phyloP scores from a whole-genome alignment of 179 eudicot genomes.

The Camellia oleifera region DNA sequence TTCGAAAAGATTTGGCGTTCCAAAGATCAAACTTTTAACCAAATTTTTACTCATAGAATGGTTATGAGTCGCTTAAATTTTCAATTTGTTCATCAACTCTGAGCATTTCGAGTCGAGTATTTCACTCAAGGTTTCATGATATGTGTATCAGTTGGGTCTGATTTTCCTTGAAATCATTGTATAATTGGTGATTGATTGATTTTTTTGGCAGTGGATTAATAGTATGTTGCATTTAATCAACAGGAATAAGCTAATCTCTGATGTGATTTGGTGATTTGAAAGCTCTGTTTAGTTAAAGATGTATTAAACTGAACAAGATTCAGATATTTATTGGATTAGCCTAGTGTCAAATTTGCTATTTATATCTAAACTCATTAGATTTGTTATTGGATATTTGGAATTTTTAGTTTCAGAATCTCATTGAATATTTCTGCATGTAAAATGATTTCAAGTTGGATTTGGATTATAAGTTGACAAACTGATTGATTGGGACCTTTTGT shows the following conservation, averaged over 20 bases:
- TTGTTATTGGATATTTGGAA: background rate
- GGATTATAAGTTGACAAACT: background rate
- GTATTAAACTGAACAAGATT: background rate
- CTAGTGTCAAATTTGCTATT: background rate
- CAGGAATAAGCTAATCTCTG: background rate
- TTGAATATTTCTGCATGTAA: background rate
- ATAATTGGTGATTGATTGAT: conserved; percentile 3
- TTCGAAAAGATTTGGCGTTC: too few relatives aligned
- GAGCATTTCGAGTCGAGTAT: background rate
- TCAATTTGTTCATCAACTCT: background rate
- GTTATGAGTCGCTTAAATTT: background rate
- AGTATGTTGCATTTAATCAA: background rate
- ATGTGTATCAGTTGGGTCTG: background rate
- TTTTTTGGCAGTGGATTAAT: background rate
- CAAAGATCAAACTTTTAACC: too few relatives aligned
- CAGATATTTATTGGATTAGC: background rate
- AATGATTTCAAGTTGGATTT: background rate
- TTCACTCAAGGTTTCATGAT: background rate
- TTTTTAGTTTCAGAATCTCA: background rate
- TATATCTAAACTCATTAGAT: background rate
- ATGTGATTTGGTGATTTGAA: background rate
- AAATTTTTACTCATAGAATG: background rate
- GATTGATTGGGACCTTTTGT: background rate
- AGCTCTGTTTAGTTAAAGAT: background rate
- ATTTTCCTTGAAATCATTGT: background rate